Conservation (phyloP, 495 filamentous ascomycete species). For the Xylaria bambusicola region DNA sequence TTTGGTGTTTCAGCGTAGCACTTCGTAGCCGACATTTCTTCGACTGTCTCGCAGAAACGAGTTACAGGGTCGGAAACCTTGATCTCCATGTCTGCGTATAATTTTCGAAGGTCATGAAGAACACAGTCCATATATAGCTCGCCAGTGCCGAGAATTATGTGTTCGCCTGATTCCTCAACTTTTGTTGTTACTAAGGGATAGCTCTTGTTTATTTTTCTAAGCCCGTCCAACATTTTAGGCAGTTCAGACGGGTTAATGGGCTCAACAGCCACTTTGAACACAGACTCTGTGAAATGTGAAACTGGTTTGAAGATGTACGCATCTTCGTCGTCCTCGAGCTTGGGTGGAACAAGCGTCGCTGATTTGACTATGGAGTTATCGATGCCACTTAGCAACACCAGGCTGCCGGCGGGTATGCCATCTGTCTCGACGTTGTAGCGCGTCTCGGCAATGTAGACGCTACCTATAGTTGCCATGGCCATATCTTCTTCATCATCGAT, state of each 20-base stretch:
- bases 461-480: conserved; percentile 81
- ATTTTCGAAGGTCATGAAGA: conserved; percentile 84
- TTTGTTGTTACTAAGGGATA: conserved; percentile 95
- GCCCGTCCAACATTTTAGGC: conserved; percentile 98
- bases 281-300: conserved; percentile 93
- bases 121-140: conserved; percentile 99
- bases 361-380: conserved; percentile 99
- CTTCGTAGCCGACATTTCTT: conserved; percentile 95
- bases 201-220: conserved; percentile 95
- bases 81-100: conserved; percentile 99
- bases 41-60: conserved; percentile 96
- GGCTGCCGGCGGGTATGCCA: conserved; percentile 94
- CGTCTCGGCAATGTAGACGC: conserved; percentile 92
- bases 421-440: conserved; percentile 88
- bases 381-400: conserved; percentile 85
- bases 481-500: conserved; percentile 98
- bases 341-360: conserved; percentile 86
- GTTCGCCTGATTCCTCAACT: conserved; percentile 98
- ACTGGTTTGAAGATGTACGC: conserved; percentile 93
- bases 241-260: conserved; percentile 97
- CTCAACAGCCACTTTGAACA: conserved; percentile 97
- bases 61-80: conserved; percentile 98
- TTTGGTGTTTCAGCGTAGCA: conserved; percentile 97
- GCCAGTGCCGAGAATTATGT: conserved; percentile 90
- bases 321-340: conserved; percentile 81